Evolutionary conservation across 106 monocot species (phyloP).

Genomic region (Amphibolis antarctica): DNA sequence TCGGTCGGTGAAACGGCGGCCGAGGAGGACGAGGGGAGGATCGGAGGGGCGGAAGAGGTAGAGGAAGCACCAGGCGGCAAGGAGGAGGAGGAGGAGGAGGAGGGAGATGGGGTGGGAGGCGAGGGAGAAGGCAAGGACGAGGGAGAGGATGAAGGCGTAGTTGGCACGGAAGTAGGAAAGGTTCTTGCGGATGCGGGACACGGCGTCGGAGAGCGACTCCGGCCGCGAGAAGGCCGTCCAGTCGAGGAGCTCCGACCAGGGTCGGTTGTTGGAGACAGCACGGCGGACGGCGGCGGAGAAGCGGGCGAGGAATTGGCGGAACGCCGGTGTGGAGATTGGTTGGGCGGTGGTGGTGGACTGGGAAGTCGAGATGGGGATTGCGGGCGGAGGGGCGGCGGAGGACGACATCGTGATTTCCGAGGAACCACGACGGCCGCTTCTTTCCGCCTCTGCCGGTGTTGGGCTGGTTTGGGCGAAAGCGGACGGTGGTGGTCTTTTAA

Average conservation of each 20-base stretch:
- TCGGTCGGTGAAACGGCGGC: constrained; percentile 44
- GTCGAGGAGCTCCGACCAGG: constrained; percentile 38
- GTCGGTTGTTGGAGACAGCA: constrained; percentile 24
- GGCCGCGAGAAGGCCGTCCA: constrained; percentile 45
- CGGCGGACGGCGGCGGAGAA: constrained; percentile 20
- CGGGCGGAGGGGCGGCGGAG: not conserved
- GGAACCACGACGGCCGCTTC: too few relatives aligned
- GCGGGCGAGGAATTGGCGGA: constrained; percentile 29
- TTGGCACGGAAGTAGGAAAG: constrained; percentile 7
- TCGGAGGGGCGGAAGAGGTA: constrained; percentile 53
- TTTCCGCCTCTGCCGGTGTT: too few relatives aligned
- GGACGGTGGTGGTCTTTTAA: too few relatives aligned
- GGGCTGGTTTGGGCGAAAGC: too few relatives aligned
- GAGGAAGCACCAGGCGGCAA: constrained; percentile 50
- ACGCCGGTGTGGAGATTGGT: constrained; percentile 12
- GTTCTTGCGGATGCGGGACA: constrained; percentile 4
- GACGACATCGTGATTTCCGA: not conserved
- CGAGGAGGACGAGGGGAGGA: constrained; percentile 44
- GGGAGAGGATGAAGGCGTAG: constrained; percentile 2
- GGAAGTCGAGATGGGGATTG: not conserved
- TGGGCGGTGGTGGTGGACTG: not conserved
- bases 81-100: constrained; percentile 24
- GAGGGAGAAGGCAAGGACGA: constrained; percentile 12
- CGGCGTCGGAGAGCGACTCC: constrained; percentile 20
- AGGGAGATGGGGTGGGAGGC: constrained; percentile 20